phyloP scores from a whole-genome alignment of 306 rosid species.

The Clitoria ternatea region DNA sequence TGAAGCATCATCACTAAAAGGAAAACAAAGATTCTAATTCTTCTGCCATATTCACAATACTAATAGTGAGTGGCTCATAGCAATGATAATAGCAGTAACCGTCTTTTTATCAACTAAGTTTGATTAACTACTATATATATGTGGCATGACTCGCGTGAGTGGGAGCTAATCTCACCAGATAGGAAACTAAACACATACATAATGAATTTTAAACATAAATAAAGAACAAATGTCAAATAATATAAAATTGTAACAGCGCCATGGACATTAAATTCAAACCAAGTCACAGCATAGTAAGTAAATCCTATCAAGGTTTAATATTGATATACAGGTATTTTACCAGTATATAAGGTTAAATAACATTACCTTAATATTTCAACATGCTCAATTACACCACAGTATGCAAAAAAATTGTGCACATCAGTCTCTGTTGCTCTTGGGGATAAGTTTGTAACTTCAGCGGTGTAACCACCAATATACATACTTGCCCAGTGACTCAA shows the following conservation, averaged over 20 bases:
- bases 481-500: slow-evolving; percentile 32
- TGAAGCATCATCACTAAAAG: not conserved
- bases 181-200: not conserved
- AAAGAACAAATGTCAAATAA: not conserved
- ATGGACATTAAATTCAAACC: not conserved
- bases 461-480: slow-evolving; percentile 69
- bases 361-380: slow-evolving; percentile 75
- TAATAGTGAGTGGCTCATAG: not conserved
- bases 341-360: slow-evolving; percentile 21
- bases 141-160: not conserved
- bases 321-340: not conserved
- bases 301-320: not conserved
- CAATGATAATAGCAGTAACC: not conserved
- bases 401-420: slow-evolving; percentile 60
- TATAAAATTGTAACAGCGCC: not conserved
- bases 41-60: not conserved
- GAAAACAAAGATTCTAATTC: not conserved
- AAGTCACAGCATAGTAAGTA: not conserved
- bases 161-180: not conserved
- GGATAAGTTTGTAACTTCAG: slow-evolving; percentile 73
- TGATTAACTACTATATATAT: not conserved
- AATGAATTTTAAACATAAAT: not conserved
- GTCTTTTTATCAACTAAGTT: not conserved
- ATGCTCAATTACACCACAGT: slow-evolving; percentile 74
- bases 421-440: slow-evolving; percentile 72